Evolutionary conservation across 192 early-diverging fungal genomes (phyloP).

Genomic region (Phycomyces blakesleeanus): DNA sequence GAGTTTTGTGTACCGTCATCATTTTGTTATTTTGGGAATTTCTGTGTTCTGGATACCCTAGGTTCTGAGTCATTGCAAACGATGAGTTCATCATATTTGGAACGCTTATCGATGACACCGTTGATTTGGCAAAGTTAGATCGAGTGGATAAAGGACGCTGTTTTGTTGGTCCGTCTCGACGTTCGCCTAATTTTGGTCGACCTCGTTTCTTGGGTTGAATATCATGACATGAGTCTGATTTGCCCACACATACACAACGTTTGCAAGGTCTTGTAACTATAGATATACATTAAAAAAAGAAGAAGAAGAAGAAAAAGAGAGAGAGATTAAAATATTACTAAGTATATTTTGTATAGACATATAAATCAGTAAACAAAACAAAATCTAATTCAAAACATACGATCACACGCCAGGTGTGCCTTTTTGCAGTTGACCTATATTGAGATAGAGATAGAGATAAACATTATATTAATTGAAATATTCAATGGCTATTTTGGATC

Average conservation of each 20-base stretch:
- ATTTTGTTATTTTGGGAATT: background rate
- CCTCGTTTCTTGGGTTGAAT: constrained; percentile 81
- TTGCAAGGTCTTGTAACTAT: constrained; percentile 66
- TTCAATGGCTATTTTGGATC: too few species aligned
- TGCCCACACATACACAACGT: constrained; percentile 65
- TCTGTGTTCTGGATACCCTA: background rate
- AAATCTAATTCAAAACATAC: constrained; percentile 40
- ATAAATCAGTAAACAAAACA: background rate
- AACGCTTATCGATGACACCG: too few species aligned
- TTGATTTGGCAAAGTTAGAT: background rate
- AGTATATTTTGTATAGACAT: constrained; percentile 5
- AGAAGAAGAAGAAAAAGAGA: too few species aligned
- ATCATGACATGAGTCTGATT: constrained; percentile 70
- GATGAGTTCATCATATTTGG: constrained; percentile 3
- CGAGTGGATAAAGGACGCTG: background rate
- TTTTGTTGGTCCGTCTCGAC: constrained; percentile 22
- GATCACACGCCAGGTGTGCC: constrained; percentile 82
- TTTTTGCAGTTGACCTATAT: constrained; percentile 70
- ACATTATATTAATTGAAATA: too few species aligned
- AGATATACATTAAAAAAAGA: too few species aligned
- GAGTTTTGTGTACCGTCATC: constrained; percentile 13
- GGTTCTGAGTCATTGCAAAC: constrained; percentile 4
- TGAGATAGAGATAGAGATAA: background rate
- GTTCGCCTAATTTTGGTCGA: constrained; percentile 70
- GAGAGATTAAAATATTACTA: background rate